phyloP scores from a whole-genome alignment of 768 basidiomycete genomes.

The Mycena rosella region DNA sequence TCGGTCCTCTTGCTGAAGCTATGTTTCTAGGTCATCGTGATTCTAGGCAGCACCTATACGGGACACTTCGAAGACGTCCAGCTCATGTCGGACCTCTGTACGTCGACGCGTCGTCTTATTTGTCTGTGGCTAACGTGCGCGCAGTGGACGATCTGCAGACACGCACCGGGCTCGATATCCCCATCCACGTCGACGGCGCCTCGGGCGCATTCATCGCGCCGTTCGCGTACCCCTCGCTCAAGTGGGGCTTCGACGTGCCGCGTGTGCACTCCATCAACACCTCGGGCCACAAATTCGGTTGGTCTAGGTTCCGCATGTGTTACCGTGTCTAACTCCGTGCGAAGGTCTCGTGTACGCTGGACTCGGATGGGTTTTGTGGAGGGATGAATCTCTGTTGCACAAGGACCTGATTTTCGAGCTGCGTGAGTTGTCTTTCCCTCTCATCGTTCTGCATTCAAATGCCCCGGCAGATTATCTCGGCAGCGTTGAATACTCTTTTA shows the following conservation, averaged over 20 bases:
- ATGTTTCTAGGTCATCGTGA: constrained; percentile 60
- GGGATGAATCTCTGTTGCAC: constrained; percentile 67
- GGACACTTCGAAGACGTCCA: constrained; percentile 67
- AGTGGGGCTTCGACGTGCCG: constrained; percentile 69
- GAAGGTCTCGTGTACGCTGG: constrained; percentile 60
- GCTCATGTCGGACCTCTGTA: constrained; percentile 64
- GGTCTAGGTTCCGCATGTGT: constrained; percentile 38
- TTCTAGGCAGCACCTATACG: constrained; percentile 67
- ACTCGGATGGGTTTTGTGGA: constrained; percentile 74
- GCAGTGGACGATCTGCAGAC: constrained; percentile 66
- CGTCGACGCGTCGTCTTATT: constrained; percentile 29
- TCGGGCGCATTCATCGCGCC: constrained; percentile 75
- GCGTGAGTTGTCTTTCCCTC: constrained; percentile 49
- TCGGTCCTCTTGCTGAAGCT: background rate
- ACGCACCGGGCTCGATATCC: constrained; percentile 68
- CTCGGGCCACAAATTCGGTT: constrained; percentile 72
- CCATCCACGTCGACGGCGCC: constrained; percentile 78
- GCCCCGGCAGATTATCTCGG: constrained; percentile 60
- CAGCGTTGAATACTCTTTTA: constrained; percentile 73
- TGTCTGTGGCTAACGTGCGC: background rate
- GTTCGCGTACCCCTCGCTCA: constrained; percentile 67
- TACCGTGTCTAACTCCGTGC: constrained; percentile 32
- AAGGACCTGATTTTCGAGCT: constrained; percentile 77
- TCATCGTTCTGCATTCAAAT: constrained; percentile 35
- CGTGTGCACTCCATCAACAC: constrained; percentile 36